Base-by-base conservation (phyloP, 441 rosid species). In the Gossypium gossypioides region DNA sequence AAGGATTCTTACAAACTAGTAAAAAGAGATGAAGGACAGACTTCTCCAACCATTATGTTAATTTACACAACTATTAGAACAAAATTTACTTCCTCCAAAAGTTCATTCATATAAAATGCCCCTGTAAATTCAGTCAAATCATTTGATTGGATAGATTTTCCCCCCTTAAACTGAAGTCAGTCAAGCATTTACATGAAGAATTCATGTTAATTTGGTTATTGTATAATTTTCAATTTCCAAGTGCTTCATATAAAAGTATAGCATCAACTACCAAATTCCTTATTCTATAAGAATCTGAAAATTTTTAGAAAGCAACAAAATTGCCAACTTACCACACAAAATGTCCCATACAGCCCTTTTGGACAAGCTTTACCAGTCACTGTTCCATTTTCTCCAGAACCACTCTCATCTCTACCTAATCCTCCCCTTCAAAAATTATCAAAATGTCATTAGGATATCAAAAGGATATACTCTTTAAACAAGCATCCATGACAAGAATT, bases 341-440 rank as follows among this genome's bases (percentile, higher is more conserved):
- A 96, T 71, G 78, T 86, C 77, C 99, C 99, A 62, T 85, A 90
- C 67, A 93, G 88, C 76, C 99, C 99, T 72, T 82, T 85, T 12
- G 99, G 99, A 82, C 99, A 96, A 76, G 94, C 88, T 76, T 86
- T 91, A 65, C 99, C 98, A 13, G 89, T 24, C 75, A 88, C 74
- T 10, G 97, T 87, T 75, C 99, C 98, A 77, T 89, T 91, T 86
- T 82, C 89, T 70, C 99, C 98, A 78, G 73, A 75, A 66, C 81
- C 85, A 67, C 58, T 83, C 71, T 81, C 81, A 58, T 78, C 86
- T 80, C 81, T 80, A 25, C 96, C 97, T 55, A 68, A 63, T 52
- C 99, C 98, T 76, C 98, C 98, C 75, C 99, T 96, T 80, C 18
- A 74, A 57, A 61, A 72, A 50, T 50, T 63, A 52, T 9, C 21